These are phyloP conservation scores for Lactifluus piperatus DNA, from an alignment of 768 basidiomycete species.

Conservation along the genomic window DNA sequence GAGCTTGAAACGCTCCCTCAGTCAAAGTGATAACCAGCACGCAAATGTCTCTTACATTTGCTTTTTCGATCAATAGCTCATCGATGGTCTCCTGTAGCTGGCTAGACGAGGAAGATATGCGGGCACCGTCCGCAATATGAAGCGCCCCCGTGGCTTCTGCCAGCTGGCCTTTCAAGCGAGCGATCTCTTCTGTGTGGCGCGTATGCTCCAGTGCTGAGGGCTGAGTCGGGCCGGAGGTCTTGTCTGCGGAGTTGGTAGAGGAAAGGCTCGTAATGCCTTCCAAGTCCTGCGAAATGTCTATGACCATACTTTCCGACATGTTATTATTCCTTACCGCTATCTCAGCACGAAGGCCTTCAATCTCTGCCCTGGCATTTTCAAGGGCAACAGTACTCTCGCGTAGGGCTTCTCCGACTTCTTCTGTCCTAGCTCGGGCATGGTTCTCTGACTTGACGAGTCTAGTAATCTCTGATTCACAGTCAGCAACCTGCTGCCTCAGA, in stretches of 20 bases:
- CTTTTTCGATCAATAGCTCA: conserved; percentile 8
- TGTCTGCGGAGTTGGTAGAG: conserved; percentile 27
- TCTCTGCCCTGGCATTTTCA: conserved; percentile 85
- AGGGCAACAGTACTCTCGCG: conserved; percentile 80
- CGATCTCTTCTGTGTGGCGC: conserved; percentile 48
- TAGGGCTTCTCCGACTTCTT: conserved; percentile 86
- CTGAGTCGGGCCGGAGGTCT: conserved; percentile 39
- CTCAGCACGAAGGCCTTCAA: conserved; percentile 70
- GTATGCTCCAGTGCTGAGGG: conserved; percentile 43
- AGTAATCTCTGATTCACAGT: conserved; percentile 58
- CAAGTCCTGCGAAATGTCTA: conserved; percentile 42
- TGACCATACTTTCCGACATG: background rate
- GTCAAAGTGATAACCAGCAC: background rate
- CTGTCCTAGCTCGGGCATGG: conserved; percentile 52
- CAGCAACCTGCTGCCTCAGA: conserved; percentile 61
- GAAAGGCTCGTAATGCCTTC: conserved; percentile 38
- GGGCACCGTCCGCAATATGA: conserved; percentile 19
- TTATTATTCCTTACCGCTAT: conserved; percentile 46
- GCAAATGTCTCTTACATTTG: conserved; percentile 5
- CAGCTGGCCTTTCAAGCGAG: conserved; percentile 40
- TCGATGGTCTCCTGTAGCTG: conserved; percentile 13
- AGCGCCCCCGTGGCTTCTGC: conserved; percentile 30
- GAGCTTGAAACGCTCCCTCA: conserved; percentile 7
- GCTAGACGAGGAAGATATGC: background rate
- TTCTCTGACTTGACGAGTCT: conserved; percentile 53